phyloP scores from a whole-genome alignment of 2,329 filamentous ascomycete species.

The Microcyclosporella mali region DNA sequence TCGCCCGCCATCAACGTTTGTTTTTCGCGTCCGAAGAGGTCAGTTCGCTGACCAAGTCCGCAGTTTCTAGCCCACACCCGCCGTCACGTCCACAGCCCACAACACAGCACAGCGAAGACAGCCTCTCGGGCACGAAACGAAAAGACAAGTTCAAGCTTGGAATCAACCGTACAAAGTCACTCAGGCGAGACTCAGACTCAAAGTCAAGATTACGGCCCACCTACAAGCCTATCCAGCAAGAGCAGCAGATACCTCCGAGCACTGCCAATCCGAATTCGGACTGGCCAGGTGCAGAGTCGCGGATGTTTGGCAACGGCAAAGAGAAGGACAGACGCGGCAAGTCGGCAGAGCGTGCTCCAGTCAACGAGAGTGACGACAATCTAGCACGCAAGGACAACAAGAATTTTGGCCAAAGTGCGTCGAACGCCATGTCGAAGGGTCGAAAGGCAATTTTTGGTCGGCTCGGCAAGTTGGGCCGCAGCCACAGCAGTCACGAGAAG shows the following conservation, averaged over 20 bases:
- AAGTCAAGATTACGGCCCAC: constrained; percentile 15
- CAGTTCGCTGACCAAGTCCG: too few species aligned
- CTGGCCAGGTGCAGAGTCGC: constrained; percentile 22
- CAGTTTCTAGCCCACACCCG: constrained; percentile 4
- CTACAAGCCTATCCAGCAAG: constrained; percentile 20
- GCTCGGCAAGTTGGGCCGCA: constrained; percentile 28
- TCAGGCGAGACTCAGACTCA: constrained; percentile 28
- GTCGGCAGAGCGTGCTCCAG: constrained; percentile 27
- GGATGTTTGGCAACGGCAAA: constrained; percentile 19
- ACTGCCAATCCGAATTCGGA: constrained; percentile 25
- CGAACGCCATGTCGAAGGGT: constrained; percentile 21
- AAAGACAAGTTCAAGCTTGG: constrained; percentile 21
- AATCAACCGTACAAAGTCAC: constrained; percentile 24
- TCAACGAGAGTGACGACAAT: constrained; percentile 24
- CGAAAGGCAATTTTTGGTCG: constrained; percentile 16
- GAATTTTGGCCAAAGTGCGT: constrained; percentile 23
- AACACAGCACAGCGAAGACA: constrained; percentile 27
- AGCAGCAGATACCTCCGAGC: constrained; percentile 19
- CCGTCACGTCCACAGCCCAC: constrained; percentile 17
- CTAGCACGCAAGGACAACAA: constrained; percentile 20
- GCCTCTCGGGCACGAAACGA: constrained; percentile 16
- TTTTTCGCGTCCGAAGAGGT: too few species aligned
- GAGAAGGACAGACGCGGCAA: constrained; percentile 28
- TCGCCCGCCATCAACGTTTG: too few species aligned
- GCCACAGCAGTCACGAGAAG: constrained; percentile 63